Evolutionary conservation across 106 monocot genomes (phyloP).

Genomic region (Narthecium ossifragum): DNA sequence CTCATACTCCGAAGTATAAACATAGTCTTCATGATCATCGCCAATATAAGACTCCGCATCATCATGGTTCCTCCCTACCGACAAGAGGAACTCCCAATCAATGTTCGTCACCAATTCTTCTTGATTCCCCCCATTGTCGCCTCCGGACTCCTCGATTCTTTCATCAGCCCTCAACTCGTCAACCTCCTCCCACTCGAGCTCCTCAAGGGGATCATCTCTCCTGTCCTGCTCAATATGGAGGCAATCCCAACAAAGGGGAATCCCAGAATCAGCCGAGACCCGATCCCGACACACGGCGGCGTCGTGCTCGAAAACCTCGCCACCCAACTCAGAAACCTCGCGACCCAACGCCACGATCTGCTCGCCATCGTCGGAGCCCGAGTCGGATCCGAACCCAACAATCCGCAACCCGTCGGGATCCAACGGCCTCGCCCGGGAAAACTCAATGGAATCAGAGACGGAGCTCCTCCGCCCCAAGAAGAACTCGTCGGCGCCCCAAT

Average conservation of each 20-base stretch:
- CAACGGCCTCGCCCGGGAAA: constrained; percentile 13
- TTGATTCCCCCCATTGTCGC: constrained; percentile 1
- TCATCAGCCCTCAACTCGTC: constrained; percentile 15
- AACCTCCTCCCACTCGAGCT: constrained; percentile 88
- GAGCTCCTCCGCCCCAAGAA: constrained; percentile 13
- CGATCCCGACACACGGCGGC: no score
- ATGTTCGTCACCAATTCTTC: constrained; percentile 20
- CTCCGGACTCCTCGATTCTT: background rate
- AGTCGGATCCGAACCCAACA: constrained; percentile 30
- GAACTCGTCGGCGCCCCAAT: constrained; percentile 31
- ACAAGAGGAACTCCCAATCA: constrained; percentile 71
- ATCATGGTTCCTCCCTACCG: constrained; percentile 11
- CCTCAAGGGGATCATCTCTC: constrained; percentile 14
- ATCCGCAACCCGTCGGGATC: constrained; percentile 18
- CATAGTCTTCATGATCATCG: constrained; percentile 61
- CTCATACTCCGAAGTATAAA: constrained; percentile 64
- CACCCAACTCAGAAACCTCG: no score
- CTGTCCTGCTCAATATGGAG: no score
- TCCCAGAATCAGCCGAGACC: no score
- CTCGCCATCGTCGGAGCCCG: constrained; percentile 35
- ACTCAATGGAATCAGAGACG: constrained; percentile 19
- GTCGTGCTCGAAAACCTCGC: no score
- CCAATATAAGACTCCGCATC: constrained; percentile 23
- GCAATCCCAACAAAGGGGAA: no score
- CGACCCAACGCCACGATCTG: constrained; percentile 25